Evolutionary conservation across 768 basidiomycete species (phyloP).

Genomic region (Jaapia argillacea): DNA sequence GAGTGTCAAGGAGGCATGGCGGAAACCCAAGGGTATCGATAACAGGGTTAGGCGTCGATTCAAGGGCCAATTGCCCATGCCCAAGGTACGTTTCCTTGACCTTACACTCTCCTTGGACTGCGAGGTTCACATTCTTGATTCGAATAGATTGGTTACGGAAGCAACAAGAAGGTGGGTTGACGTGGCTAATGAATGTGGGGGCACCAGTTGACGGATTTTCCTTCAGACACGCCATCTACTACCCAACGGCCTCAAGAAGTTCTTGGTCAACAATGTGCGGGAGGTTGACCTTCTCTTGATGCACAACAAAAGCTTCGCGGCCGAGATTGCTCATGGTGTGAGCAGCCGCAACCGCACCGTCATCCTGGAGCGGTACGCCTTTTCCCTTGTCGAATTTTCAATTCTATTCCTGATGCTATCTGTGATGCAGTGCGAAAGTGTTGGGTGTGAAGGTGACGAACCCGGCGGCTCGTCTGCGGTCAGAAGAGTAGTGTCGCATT

Average conservation of each 20-base stretch:
- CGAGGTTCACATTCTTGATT: not conserved
- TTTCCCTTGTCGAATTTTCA: not conserved
- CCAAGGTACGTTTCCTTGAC: conserved; percentile 67
- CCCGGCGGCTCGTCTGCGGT: conserved; percentile 83
- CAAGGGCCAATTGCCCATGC: conserved; percentile 96
- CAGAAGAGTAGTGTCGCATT: conserved; percentile 78
- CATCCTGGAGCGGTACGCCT: conserved; percentile 74
- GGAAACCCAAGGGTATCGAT: conserved; percentile 99
- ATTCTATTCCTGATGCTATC: conserved; percentile 4
- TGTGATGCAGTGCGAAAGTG: conserved; percentile 56
- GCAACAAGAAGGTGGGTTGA: conserved; percentile 60
- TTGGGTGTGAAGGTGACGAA: conserved; percentile 93
- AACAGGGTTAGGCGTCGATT: conserved; percentile 93
- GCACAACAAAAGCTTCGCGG: conserved; percentile 96
- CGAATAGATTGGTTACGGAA: conserved; percentile 73
- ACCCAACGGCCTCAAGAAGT: conserved; percentile 93
- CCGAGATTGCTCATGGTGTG: conserved; percentile 94
- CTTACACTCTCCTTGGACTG: not conserved
- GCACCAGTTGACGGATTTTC: not conserved
- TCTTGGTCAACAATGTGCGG: conserved; percentile 87
- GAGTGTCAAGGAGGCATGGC: conserved; percentile 96
- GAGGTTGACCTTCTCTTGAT: conserved; percentile 94
- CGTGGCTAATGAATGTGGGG: not conserved
- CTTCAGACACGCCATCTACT: conserved; percentile 84
- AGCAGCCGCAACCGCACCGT: conserved; percentile 89